Percentiles rank a stretch among this genome's conserved stretches.
Conservation (phyloP, 306 rosid species). For the Crataegus laevigata region DNA sequence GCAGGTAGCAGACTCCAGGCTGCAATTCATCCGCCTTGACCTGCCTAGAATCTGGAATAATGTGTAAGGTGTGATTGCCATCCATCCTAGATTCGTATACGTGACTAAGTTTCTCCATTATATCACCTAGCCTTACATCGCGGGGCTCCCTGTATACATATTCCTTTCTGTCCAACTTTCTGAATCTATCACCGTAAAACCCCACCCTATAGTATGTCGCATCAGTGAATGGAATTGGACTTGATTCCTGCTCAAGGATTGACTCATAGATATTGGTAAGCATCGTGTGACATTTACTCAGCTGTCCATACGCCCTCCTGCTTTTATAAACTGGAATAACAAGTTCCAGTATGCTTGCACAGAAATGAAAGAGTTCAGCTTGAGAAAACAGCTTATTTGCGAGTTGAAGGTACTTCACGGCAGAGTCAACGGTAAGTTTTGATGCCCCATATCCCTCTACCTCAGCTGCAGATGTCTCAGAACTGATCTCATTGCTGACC, state of each 20-base stretch:
- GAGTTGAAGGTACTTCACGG: constrained; percentile 93
- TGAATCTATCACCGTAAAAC: constrained; percentile 83
- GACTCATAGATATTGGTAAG: constrained; percentile 84
- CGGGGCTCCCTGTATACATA: constrained; percentile 94
- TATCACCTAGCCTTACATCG: constrained; percentile 93
- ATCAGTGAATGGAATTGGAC: constrained; percentile 92
- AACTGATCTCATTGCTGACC: constrained; percentile 90
- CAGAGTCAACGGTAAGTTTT: constrained; percentile 88
- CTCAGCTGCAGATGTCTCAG: constrained; percentile 98
- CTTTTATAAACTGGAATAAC: constrained; percentile 94
- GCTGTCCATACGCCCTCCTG: constrained; percentile 84
- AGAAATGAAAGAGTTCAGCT: constrained; percentile 95
- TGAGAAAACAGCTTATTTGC: constrained; percentile 96
- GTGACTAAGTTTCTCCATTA: constrained; percentile 98
- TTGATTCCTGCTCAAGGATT: constrained; percentile 94
- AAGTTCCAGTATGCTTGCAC: constrained; percentile 94
- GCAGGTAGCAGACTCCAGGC: constrained; percentile 92
- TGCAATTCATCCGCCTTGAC: constrained; percentile 95
- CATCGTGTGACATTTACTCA: constrained; percentile 85
- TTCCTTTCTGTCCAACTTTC: constrained; percentile 79
- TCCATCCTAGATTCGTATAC: constrained; percentile 89
- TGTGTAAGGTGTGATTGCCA: constrained; percentile 73
- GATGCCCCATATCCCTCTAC: constrained; percentile 99
- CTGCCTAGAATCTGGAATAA: constrained; percentile 95
- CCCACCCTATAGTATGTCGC: constrained; percentile 97